These are phyloP conservation scores for Sphaerobolus stellatus DNA, from an alignment of 1,284 basidiomycete genomes.

Conservation along the genomic window DNA sequence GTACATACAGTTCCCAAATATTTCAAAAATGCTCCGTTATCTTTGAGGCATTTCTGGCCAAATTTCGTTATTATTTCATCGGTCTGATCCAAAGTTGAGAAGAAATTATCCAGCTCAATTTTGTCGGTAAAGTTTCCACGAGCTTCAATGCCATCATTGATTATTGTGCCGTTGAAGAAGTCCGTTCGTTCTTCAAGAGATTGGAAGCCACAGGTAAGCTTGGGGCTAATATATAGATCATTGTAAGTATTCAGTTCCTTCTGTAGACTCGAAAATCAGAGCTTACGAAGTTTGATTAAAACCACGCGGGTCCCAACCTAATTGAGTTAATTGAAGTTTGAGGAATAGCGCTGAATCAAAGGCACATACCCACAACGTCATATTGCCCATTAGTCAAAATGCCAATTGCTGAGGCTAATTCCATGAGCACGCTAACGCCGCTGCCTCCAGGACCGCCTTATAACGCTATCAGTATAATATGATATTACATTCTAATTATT, in stretches of 20 bases:
- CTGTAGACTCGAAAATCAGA: too few species aligned
- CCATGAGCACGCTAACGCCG: constrained; percentile 4
- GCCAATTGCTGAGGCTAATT: background rate
- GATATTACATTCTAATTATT: too few species aligned
- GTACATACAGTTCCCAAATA: constrained; percentile 14
- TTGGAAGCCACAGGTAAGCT: background rate
- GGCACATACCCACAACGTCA: background rate
- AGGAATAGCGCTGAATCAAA: background rate
- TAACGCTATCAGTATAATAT: too few species aligned
- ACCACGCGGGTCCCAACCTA: constrained; percentile 20
- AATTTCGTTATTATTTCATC: background rate
- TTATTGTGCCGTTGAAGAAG: background rate
- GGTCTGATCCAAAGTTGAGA: background rate
- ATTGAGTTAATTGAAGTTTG: background rate
- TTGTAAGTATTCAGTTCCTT: too few species aligned
- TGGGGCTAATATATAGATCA: background rate
- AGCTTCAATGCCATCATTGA: constrained; percentile 5
- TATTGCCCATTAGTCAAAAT: constrained; percentile 2
- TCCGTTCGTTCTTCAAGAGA: background rate
- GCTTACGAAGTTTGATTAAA: constrained; percentile 11
- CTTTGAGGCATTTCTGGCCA: constrained; percentile 2
- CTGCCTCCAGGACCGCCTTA: constrained; percentile 12
- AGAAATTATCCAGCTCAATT: constrained; percentile 11
- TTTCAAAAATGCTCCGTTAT: constrained; percentile 10
- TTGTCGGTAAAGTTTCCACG: constrained; percentile 6